Percentiles rank a stretch among this genome's conserved stretches.
These are phyloP conservation scores for Halenospora varia DNA, from an alignment of 495 filamentous ascomycete genomes.

Conservation along the genomic window DNA sequence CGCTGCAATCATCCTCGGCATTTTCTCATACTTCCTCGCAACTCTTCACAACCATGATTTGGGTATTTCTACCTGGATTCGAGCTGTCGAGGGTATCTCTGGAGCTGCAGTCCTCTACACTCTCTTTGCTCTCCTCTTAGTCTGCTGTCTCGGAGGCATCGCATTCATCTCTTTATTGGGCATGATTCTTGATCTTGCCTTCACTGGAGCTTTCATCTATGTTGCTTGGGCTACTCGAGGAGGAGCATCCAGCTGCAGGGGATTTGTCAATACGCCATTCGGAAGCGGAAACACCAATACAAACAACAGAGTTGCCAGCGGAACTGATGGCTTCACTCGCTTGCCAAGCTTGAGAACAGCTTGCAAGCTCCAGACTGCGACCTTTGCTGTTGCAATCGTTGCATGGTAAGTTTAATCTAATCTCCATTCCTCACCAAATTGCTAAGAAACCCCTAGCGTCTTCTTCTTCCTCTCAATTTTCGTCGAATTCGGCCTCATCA, in stretches of 20 bases:
- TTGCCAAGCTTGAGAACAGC: constrained; percentile 50
- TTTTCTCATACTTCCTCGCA: constrained; percentile 74
- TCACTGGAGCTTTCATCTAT: constrained; percentile 56
- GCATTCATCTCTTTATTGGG: constrained; percentile 62
- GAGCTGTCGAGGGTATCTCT: constrained; percentile 78
- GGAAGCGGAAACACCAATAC: constrained; percentile 54
- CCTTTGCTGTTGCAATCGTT: constrained; percentile 73
- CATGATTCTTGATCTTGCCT: constrained; percentile 59
- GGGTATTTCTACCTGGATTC: constrained; percentile 57
- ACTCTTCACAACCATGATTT: constrained; percentile 54
- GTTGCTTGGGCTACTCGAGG: constrained; percentile 55
- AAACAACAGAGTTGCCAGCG: constrained; percentile 29
- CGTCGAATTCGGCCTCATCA: constrained; percentile 59
- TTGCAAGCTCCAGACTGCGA: constrained; percentile 68
- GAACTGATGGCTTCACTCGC: constrained; percentile 30
- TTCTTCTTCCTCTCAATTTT: constrained; percentile 64
- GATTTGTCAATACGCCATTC: constrained; percentile 60
- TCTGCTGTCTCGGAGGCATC: constrained; percentile 75
- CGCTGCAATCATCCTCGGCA: constrained; percentile 66
- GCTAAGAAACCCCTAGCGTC: constrained; percentile 38
- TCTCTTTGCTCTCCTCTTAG: constrained; percentile 62
- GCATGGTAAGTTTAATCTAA: constrained; percentile 58
- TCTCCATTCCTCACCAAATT: background rate
- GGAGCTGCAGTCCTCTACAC: constrained; percentile 71
- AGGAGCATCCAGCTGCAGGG: constrained; percentile 59